phyloP scores from a whole-genome alignment of 2,329 filamentous ascomycete species.

The Parafenestella ontariensis region DNA sequence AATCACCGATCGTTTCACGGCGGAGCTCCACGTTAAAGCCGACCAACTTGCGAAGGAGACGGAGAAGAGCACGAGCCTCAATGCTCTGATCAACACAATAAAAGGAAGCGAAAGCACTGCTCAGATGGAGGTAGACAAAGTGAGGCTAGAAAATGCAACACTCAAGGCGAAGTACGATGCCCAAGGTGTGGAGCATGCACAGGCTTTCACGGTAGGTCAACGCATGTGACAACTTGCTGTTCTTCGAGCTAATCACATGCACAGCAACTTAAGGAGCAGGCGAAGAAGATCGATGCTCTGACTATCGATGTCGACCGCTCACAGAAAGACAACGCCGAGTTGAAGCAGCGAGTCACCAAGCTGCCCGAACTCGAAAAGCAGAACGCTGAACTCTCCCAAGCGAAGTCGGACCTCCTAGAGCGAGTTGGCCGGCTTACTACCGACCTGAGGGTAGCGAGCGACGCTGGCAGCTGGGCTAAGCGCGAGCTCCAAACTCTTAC shows the following conservation, averaged over 20 bases:
- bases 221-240: not conserved
- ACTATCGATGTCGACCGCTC: constrained; percentile 12
- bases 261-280: constrained; percentile 24
- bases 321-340: constrained; percentile 21
- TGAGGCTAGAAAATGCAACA: constrained; percentile 22
- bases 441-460: constrained; percentile 15
- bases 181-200: constrained; percentile 30
- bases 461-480: constrained; percentile 3
- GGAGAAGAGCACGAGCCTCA: constrained; percentile 24
- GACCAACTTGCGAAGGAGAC: constrained; percentile 28
- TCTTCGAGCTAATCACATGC: not conserved
- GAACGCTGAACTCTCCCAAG: constrained; percentile 5
- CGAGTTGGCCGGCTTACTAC: constrained; percentile 12
- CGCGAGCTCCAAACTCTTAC: constrained; percentile 5
- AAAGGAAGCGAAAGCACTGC: constrained; percentile 14
- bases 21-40: constrained; percentile 22
- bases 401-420: constrained; percentile 10
- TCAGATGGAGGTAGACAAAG: constrained; percentile 27
- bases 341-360: constrained; percentile 19
- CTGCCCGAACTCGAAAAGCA: constrained; percentile 21
- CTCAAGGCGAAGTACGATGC: constrained; percentile 29
- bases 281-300: constrained; percentile 25
- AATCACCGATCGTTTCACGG: constrained; percentile 18
- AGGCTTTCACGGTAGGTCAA: constrained; percentile 24
- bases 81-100: constrained; percentile 17